Evolutionary conservation across 1,284 basidiomycete genomes (phyloP).

Genomic region (Pascua guehoae): DNA sequence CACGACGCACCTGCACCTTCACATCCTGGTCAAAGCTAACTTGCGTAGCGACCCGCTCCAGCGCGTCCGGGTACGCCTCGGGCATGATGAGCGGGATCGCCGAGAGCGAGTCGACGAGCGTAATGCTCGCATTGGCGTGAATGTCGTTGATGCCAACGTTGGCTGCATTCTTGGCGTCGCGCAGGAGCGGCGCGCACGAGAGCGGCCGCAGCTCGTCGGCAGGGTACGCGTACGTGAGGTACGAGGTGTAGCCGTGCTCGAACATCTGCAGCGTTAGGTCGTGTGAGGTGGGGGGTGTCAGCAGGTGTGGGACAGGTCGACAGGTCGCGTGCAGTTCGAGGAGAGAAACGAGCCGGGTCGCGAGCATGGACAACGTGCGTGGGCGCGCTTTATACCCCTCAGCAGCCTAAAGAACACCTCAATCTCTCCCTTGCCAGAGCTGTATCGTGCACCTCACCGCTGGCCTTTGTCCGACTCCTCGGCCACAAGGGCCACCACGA

Average conservation of each 20-base stretch:
- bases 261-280: conserved; percentile 31
- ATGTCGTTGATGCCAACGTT: conserved; percentile 62
- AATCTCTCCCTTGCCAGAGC: neutral
- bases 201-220: conserved; percentile 71
- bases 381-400: no score
- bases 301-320: neutral
- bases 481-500: neutral
- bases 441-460: no score
- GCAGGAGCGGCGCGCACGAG: conserved; percentile 60
- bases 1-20: conserved; percentile 55
- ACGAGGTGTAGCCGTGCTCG: conserved; percentile 44
- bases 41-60: conserved; percentile 30
- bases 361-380: neutral
- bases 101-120: conserved; percentile 43
- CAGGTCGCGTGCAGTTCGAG: neutral
- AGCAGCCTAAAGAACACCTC: neutral
- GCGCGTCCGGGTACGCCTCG: conserved; percentile 31
- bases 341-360: neutral
- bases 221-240: conserved; percentile 48
- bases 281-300: neutral
- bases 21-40: conserved; percentile 48
- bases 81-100: conserved; percentile 41
- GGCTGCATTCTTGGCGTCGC: conserved; percentile 26
- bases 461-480: neutral
- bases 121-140: conserved; percentile 57